These are phyloP conservation scores for Vitis rotundifolia DNA, from an alignment of 164 flowering plant species.

Conservation along the genomic window DNA sequence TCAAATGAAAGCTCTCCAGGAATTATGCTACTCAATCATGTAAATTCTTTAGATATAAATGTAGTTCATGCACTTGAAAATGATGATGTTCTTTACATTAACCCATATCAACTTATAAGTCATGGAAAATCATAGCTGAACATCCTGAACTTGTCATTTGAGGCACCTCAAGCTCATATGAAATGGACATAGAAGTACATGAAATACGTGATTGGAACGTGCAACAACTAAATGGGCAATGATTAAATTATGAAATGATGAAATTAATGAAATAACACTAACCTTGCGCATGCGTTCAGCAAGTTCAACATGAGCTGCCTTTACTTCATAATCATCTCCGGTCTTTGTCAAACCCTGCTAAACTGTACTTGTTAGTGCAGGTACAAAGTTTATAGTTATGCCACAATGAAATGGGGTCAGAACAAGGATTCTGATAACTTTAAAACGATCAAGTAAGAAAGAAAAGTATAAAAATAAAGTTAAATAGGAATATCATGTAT, in stretches of 20 bases:
- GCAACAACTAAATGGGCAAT: background rate
- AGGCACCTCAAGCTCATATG: background rate
- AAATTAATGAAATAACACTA: slow-evolving; percentile 8
- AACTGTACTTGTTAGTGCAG: slow-evolving; percentile 3
- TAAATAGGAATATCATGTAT: no score
- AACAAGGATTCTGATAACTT: no score
- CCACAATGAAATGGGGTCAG: background rate
- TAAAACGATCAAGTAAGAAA: no score
- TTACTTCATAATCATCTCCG: slow-evolving; percentile 95
- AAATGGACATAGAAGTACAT: background rate
- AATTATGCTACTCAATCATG: no score
- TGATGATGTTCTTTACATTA: no score
- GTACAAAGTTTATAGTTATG: background rate
- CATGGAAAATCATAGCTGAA: background rate
- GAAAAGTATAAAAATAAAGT: no score
- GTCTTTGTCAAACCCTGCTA: slow-evolving; percentile 92
- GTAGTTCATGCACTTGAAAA: no score
- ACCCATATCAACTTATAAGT: no score
- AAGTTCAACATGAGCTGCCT: slow-evolving; percentile 97
- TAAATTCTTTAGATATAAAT: no score
- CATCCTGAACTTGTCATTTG: background rate
- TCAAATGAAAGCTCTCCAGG: no score
- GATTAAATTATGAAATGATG: background rate
- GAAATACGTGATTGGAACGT: background rate
- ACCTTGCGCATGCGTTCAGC: slow-evolving; percentile 99